Evolutionary conservation across 768 basidiomycete species (phyloP), one percentile per base, ranked within the genome.

Genomic region (Gloeopeniophorella convolvens): DNA sequence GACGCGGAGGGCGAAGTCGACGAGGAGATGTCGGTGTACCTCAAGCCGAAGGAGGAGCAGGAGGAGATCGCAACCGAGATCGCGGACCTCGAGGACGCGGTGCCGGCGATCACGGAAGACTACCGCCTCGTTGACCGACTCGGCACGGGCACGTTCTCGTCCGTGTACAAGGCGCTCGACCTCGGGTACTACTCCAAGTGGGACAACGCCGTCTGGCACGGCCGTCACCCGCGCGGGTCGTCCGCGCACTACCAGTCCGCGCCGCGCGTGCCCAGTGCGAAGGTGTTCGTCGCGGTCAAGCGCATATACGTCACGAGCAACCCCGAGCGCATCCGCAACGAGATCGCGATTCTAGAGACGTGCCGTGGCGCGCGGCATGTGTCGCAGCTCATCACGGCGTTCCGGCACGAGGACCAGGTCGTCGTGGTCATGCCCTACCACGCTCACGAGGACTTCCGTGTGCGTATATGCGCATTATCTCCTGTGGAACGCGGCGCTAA

Each of bases 161-260:
- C 93, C 9, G 96, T 99, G n/a, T 99, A 97, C 76, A 96, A 98
- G 61, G 96, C 94, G 0, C 66, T 94, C 56, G 96, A 99, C 65
- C 60, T 86, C 13, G 68, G 75, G 50, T 79, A 86, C 60, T 79
- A 89, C 58, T 69, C 75, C 42, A 85, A 86, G 45, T 89, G 82
- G 82, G 77, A 88, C 64, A 89, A 91, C 59, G 57, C 65, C 4
- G 72, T 79, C 11, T 91, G 89, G 89, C 79, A 79, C 27, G 84
- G 84, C 1, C 65, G 69, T 39, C 85, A 86, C 59, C 76, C 79
- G 1, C 67, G 74, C 2, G 63, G 68, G 6, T 87, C 84, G 21
- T 83, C 82, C 9, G 82, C 85, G 28, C 68, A 80, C 60, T 79
- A 82, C 59, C 85, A 87, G 59, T 76, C 78, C 1, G 63, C 59